Evolutionary conservation across 192 early-diverging fungal species (phyloP).

Genomic region (Mortierella alpina): DNA sequence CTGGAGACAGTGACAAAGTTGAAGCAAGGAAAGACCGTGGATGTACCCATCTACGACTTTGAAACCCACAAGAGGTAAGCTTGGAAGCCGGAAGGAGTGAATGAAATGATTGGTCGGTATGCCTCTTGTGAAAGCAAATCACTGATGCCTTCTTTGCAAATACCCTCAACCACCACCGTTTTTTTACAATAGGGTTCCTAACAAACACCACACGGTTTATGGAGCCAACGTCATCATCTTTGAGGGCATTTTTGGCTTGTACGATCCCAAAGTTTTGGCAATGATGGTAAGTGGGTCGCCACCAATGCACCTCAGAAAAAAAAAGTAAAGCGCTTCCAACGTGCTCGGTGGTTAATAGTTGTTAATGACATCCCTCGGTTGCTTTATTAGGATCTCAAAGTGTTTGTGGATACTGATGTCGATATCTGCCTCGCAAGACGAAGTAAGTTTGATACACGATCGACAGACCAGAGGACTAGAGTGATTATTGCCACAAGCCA

Average conservation of each 20-base stretch:
- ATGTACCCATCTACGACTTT: slow-evolving; percentile 94
- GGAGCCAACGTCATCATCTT: slow-evolving; percentile 97
- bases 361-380: neutral
- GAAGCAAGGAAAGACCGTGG: slow-evolving; percentile 81
- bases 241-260: slow-evolving; percentile 98
- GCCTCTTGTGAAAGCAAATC: neutral
- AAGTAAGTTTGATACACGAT: slow-evolving; percentile 57
- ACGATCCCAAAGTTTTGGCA: slow-evolving; percentile 81
- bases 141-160: neutral
- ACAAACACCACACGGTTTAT: slow-evolving; percentile 80
- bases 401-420: slow-evolving; percentile 96
- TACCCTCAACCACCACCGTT: neutral
- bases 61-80: slow-evolving; percentile 79
- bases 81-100: neutral
- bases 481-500: neutral
- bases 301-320: no score
- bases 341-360: no score
- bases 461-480: neutral
- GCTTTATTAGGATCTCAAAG: slow-evolving; percentile 57
- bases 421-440: slow-evolving; percentile 91
- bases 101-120: neutral
- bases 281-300: slow-evolving; percentile 73
- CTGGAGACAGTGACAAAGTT: slow-evolving; percentile 77
- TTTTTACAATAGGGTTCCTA: slow-evolving; percentile 44
- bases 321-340: no score